Base-by-base conservation (phyloP, 2,329 filamentous ascomycete species). In the Cladosporium halotolerans region DNA sequence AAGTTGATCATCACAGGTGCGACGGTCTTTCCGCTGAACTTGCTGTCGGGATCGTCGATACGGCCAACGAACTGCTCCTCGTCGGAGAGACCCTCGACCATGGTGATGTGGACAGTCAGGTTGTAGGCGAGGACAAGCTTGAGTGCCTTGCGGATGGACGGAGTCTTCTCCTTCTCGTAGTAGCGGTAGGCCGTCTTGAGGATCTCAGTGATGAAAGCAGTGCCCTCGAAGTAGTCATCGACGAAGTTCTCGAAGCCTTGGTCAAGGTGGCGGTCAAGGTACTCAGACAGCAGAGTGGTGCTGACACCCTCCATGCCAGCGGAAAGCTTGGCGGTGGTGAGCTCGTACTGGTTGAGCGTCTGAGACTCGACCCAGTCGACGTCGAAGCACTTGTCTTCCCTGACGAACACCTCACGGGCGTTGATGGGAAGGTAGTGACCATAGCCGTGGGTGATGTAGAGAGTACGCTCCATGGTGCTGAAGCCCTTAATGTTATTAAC, bases 1-100 rank as follows among this genome's bases (percentile, higher is more conserved):
- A 96, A 96, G 78, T 96, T 97, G 81, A 97, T 95, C 91, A 97
- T 95, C 68, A 96, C 91, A 10, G 92, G 92, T 13, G 92, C 92
- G 58, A 96, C 84, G 34, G 86, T 91, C 77, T 92, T 92, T 66
- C 91, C 91, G 63, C 81, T 86, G 78, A 86, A 96, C 69, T 89
- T 93, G 60, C 89, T 95, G 51, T 85, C 82, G 64, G 88, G 83
- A 65, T 93, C 88, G 48, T 92, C 84, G 59, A 97, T 92, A 74
- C 88, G 86, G 59, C 91, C 92, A 52, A 88, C 79, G 67, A 91
- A 78, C 19, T 78, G 74, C 58, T 89, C 83, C 66, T 96, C 89
- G 11, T 89, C 85, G 16, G 88, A 88, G 55, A 93, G 81, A 61
- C 89, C 89, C 73, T 96, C 89, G 23, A 96, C 86, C 81, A 96